Percentiles rank a stretch among this genome's conserved stretches.
phyloP scores from a whole-genome alignment of 2,329 filamentous ascomycete genomes.

The Sarocladium strictum region DNA sequence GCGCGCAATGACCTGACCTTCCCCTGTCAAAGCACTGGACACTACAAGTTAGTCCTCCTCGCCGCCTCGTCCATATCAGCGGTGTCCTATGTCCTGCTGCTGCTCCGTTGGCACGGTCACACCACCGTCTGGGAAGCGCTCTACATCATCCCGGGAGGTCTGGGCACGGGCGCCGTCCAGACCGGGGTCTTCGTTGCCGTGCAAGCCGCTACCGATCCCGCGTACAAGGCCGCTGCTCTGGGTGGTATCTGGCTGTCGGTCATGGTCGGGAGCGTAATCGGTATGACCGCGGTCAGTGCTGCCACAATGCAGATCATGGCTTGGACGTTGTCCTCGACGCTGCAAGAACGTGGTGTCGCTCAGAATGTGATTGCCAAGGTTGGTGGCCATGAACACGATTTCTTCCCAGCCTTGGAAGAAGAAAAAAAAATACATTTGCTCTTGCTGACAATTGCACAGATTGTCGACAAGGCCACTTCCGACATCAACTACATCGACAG shows the following conservation, averaged over 20 bases:
- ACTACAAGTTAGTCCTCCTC: slow-evolving; percentile 45
- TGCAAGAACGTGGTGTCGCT: neutral
- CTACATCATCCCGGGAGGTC: slow-evolving; percentile 49
- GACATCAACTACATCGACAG: slow-evolving; percentile 1
- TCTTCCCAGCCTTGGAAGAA: too few species aligned
- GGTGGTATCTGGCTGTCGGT: slow-evolving; percentile 33
- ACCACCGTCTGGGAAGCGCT: slow-evolving; percentile 50
- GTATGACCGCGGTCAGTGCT: slow-evolving; percentile 32
- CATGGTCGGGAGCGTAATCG: slow-evolving; percentile 31
- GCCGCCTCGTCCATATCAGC: slow-evolving; percentile 43
- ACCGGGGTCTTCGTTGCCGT: slow-evolving; percentile 36
- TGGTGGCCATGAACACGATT: too few species aligned
- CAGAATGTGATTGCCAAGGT: neutral
- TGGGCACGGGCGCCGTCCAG: slow-evolving; percentile 34
- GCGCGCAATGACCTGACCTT: too few species aligned
- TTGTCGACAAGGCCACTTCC: neutral
- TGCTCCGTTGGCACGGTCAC: slow-evolving; percentile 53
- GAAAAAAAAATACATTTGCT: too few species aligned
- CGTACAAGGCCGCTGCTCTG: slow-evolving; percentile 33
- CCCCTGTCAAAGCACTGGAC: slow-evolving; percentile 41
- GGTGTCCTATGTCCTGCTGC: slow-evolving; percentile 44
- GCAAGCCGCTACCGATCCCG: slow-evolving; percentile 31
- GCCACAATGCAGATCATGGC: slow-evolving; percentile 16
- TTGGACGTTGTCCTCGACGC: neutral
- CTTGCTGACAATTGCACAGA: neutral